Evolutionary conservation across 257 asterid species (phyloP), one percentile per base, ranked within the genome.

Genomic region (Nicotiana tomentosiformis): DNA sequence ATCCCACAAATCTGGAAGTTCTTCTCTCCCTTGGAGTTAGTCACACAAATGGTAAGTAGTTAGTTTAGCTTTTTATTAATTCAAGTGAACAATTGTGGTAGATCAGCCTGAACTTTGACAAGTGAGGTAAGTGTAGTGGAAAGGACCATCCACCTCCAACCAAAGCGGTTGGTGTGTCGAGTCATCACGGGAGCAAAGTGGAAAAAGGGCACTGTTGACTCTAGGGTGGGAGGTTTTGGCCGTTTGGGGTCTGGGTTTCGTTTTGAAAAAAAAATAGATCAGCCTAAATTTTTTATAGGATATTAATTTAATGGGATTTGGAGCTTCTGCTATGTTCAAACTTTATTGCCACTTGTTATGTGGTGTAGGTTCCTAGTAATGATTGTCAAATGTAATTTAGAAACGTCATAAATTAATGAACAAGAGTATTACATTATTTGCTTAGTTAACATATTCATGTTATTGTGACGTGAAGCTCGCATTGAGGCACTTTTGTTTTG

Each of bases 21-120:
- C 96, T 96, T 86, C 97, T 96, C 37, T 94, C 99, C 66, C 98
- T 96, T 89, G 99, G 99, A 62, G 99, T 96, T 89, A 96, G 99
- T 82, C 97, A 96, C 87, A 96, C 99, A 66, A 96, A 96, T 91
- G 99, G 99, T 94, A 37, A 86, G 98, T 94, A 83, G 58, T 85
- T 80, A 70, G 81, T 62, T 66, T 77, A 29, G 60, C 43, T 81
- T 5, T 16, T 80, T 43, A 69, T 43, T 51, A 64, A 69, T 61
- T 66, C 83, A 76, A 70, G 77, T 78, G 14, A 51, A 68, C 72
- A n/a, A 23, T 29, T 78, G 74, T 65, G 77, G 46, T 65, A 55
- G 66, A 26, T 43, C 29, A 23, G 20, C 79, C 39, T 46, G 12
- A 43, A 11, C 23, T 46, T 72, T 23, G 33, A 12, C 26, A 72